A percentile compares a stretch with the other conserved stretches of the same genome.
Evolutionary conservation across 2,329 filamentous ascomycete species (phyloP).

Genomic region (Colletotrichum sojae): DNA sequence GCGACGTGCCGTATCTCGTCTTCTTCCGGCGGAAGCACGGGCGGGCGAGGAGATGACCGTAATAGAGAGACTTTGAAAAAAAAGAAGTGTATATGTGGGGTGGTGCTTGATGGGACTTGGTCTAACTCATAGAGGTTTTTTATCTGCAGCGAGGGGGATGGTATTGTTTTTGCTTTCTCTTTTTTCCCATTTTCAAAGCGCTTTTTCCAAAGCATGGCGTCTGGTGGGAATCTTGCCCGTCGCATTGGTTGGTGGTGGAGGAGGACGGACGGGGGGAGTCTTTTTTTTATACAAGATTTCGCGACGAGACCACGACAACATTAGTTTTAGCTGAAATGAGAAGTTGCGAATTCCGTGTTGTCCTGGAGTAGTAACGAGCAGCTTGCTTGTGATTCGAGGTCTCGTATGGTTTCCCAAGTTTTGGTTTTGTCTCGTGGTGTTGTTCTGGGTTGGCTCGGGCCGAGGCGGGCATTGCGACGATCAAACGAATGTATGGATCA

Average conservation of each 20-base stretch:
- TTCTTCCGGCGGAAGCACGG: slow-evolving; percentile 59
- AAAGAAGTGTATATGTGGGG: slow-evolving; percentile 16
- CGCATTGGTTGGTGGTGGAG: neutral
- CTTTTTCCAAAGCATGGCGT: slow-evolving; percentile 39
- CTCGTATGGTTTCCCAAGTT: too few species aligned
- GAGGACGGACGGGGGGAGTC: neutral
- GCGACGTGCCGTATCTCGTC: slow-evolving; percentile 62
- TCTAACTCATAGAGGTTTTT: slow-evolving; percentile 15
- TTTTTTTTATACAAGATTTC: slow-evolving; percentile 10
- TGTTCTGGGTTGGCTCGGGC: too few species aligned
- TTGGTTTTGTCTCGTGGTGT: too few species aligned
- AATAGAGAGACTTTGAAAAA: slow-evolving; percentile 10
- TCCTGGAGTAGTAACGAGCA: neutral
- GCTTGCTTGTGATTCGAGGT: neutral
- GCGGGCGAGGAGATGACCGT: slow-evolving; percentile 25
- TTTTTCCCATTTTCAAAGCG: slow-evolving; percentile 24
- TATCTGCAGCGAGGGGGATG: slow-evolving; percentile 3
- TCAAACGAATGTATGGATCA: too few species aligned
- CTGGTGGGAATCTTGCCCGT: slow-evolving; percentile 18
- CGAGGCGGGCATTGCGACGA: too few species aligned
- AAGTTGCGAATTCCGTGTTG: slow-evolving; percentile 10
- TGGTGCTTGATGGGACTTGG: neutral
- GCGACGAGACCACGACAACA: slow-evolving; percentile 33
- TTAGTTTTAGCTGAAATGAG: slow-evolving; percentile 27
- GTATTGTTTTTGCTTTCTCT: slow-evolving; percentile 1